Percentiles rank a stretch among this genome's conserved stretches.
Conservation (phyloP, 352 stramenopile species). For the Sclerospora graminicola region DNA sequence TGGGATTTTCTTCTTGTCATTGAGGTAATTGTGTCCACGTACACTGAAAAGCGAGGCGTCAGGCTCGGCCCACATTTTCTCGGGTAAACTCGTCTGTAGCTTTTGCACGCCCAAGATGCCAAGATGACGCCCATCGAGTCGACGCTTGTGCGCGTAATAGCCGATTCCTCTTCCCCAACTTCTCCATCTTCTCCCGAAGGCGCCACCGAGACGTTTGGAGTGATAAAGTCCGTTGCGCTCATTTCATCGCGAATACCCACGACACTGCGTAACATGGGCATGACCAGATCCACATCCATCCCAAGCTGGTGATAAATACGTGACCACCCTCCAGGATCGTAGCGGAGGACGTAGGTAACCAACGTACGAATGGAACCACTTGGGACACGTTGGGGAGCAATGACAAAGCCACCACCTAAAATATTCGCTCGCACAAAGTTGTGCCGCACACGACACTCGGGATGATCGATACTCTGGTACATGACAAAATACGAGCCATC, state of each 20-base stretch:
- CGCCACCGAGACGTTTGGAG: conserved; percentile 66
- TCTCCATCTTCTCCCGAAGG: conserved; percentile 7
- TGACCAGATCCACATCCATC: conserved; percentile 79
- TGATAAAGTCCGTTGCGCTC: conserved; percentile 76
- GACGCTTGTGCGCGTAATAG: conserved; percentile 30
- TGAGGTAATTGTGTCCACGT: conserved; percentile 82
- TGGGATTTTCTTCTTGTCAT: conserved; percentile 83
- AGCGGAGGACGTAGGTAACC: conserved; percentile 74
- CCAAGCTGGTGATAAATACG: conserved; percentile 82
- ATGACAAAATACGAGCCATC: conserved; percentile 87
- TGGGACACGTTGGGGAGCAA: conserved; percentile 72
- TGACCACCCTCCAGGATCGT: conserved; percentile 73
- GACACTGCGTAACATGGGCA: conserved; percentile 79
- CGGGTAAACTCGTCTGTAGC: conserved; percentile 55
- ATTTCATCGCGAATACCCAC: conserved; percentile 83
- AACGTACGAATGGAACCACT: conserved; percentile 71
- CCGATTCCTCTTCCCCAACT: conserved; percentile 8
- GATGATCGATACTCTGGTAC: conserved; percentile 84
- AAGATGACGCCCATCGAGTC: conserved; percentile 52
- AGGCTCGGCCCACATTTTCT: conserved; percentile 81
- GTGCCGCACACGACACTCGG: conserved; percentile 75
- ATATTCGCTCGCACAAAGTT: conserved; percentile 80
- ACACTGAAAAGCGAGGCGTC: conserved; percentile 76
- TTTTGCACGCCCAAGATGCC: conserved; percentile 55
- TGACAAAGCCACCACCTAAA: conserved; percentile 74